Base-by-base conservation (phyloP, 306 rosid species). In the Fagus sylvatica region DNA sequence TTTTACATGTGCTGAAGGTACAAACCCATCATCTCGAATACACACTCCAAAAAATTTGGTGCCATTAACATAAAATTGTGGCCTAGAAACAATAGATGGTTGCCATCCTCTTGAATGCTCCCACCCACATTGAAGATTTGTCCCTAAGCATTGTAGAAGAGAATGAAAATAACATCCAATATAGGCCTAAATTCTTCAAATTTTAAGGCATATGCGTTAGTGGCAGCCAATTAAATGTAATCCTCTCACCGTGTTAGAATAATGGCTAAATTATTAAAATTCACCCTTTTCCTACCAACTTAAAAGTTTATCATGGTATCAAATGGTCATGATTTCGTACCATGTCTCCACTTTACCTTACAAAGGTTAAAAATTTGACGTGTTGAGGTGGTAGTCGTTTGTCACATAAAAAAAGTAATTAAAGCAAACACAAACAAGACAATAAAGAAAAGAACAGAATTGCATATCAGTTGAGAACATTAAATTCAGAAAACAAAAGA, bases 1-100 rank as follows among this genome's bases (percentile, higher is more conserved):
- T 64, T 64, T 64, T 64, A 64, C 13, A 64, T 64, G 5, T 37
- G 28, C 48, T 16, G 28, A 64, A 64, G 70, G 70, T 37, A 64
- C 48, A 36, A 5, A 64, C 36, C 70, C 46, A 2, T 6, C 70
- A 16, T 64, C 70, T 64, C 16, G 30, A 64, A 64, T 64, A n/a
- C 3, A 36, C 12, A 2, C 43, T 17, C 2, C 70, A 11, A 65
- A 65, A 37, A 37, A 32, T 17, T 17, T 36, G 48, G 12, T 16
- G n/a, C 48, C 70, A 37, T 17, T 39, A 4, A 13, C 46, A 65
- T 65, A 65, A 37, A 43, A 65, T 16, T 37, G 48, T 36, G 48
- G 1, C 6, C 12, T 16, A 37, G 19, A 15, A 65, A 16, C 43
- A 37, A 62, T 37, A 17, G 1, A 36, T 37, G 70, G n/a, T 17